A percentile compares a stretch with the other conserved stretches of the same genome.
Evolutionary conservation across 2,329 filamentous ascomycete species (phyloP).

Genomic region (Hypoxylon sp.): DNA sequence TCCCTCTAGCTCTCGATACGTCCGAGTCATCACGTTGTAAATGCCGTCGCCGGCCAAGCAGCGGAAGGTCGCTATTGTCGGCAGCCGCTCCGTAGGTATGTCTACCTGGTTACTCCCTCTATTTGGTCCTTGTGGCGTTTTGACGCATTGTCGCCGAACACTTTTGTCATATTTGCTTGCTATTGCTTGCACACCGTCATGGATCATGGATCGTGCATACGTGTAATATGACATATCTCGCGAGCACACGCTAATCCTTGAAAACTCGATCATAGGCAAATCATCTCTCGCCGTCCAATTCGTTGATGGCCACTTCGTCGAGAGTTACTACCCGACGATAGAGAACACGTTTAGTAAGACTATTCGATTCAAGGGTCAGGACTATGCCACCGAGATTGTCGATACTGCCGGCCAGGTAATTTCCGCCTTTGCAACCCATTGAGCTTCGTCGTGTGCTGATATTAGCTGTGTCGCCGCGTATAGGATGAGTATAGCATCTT

Average conservation of each 20-base stretch:
- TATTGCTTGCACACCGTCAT: constrained; percentile 8
- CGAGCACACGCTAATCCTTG: constrained; percentile 27
- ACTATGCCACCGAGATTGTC: constrained; percentile 96
- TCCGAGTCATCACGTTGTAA: constrained; percentile 31
- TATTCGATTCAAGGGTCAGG: constrained; percentile 92
- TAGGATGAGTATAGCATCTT: constrained; percentile 98
- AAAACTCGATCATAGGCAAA: constrained; percentile 74
- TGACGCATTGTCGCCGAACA: background rate
- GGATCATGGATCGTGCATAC: constrained; percentile 29
- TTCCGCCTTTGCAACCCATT: background rate
- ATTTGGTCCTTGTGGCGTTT: background rate
- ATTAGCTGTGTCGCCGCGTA: constrained; percentile 26
- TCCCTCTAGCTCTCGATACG: constrained; percentile 19
- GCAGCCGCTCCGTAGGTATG: constrained; percentile 83
- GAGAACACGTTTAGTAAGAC: constrained; percentile 99
- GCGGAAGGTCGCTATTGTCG: constrained; percentile 85
- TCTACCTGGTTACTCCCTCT: constrained; percentile 31
- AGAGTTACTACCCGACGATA: constrained; percentile 99
- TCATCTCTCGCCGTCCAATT: constrained; percentile 97
- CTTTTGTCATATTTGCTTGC: constrained; percentile 3
- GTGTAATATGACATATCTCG: constrained; percentile 24
- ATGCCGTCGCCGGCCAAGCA: constrained; percentile 79
- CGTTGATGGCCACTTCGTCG: constrained; percentile 97
- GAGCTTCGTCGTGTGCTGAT: constrained; percentile 23
- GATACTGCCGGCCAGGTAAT: constrained; percentile 93